phyloP scores from a whole-genome alignment of 2,329 filamentous ascomycete genomes.

The Colletotrichum magnum region DNA sequence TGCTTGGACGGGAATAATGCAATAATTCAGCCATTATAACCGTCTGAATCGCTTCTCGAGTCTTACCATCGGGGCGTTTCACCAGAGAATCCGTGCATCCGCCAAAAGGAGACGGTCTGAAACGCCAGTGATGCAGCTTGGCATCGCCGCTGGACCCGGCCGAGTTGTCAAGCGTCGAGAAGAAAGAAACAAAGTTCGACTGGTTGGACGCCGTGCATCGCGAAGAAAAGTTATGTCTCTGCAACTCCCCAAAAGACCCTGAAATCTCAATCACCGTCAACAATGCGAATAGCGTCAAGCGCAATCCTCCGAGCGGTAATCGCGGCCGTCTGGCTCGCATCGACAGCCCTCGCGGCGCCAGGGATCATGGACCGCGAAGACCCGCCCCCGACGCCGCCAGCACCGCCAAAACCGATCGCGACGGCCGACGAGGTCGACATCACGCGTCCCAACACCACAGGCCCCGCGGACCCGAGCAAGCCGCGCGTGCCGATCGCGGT shows the following conservation, averaged over 20 bases:
- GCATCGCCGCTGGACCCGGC: slow-evolving; percentile 4
- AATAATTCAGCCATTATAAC: neutral
- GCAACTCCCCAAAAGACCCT: neutral
- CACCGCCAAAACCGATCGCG: slow-evolving; percentile 11
- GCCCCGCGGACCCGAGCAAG: neutral
- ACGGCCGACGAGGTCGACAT: neutral
- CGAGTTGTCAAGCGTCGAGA: neutral
- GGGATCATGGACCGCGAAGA: slow-evolving; percentile 32
- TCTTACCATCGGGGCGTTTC: slow-evolving; percentile 6
- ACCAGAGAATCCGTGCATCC: slow-evolving; percentile 13
- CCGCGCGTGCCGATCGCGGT: slow-evolving; percentile 34
- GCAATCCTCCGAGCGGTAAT: slow-evolving; percentile 1
- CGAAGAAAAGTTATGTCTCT: too few relatives aligned
- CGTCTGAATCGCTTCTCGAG: neutral
- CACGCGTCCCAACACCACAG: neutral
- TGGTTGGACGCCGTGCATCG: neutral
- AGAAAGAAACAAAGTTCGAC: neutral
- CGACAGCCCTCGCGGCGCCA: slow-evolving; percentile 18
- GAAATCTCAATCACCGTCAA: neutral
- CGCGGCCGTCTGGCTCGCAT: slow-evolving; percentile 22
- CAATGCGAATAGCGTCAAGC: slow-evolving; percentile 30
- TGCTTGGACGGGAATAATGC: too few relatives aligned
- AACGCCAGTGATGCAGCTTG: slow-evolving; percentile 36
- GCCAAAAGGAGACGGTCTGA: slow-evolving; percentile 15
- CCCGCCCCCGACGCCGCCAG: slow-evolving; percentile 7